Evolutionary conservation across 2,329 filamentous ascomycete species (phyloP), one percentile per base, ranked within the genome.

Genomic region (Phaeoacremonium minimum): DNA sequence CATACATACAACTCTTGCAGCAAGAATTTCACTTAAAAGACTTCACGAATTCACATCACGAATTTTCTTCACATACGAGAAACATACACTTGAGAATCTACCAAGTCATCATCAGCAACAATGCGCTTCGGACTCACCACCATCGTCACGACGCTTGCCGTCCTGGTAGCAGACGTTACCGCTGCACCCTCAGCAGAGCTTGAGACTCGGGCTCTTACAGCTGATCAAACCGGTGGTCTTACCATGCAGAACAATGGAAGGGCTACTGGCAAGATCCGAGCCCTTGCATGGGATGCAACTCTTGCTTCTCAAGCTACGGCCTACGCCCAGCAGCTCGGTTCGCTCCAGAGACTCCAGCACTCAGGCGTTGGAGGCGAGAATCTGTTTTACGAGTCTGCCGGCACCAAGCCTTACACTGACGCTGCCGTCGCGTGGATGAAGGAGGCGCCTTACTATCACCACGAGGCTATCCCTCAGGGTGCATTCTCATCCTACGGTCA

Each of bases 401-500:
- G 32, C 13, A 19, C 18, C 31, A 22, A 18, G 12, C 42, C 40
- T 15, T 42, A 36, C 18, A 22, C 28, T 20, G 38, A 42, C 14
- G 42, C 44, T 2, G 37, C 44, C 13, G 31, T 36, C 22, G 32
- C 39, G 12, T 48, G 46, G 46, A 33, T 46, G 1, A 41, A 35
- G 4, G 46, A 48, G 40, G 41, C 38, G 40, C 20, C 29, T 20
- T 31, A 33, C 9, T 48, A 48, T 33, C 37, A 40, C 28, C 40
- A 42, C 4, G 44, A 47, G 40, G 36, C 37, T 15, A 48, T 48
- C 19, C 31, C 35, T 13, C 17, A 40, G 22, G 40, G 44, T 5
- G 33, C 38, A 18, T 45, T 47, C n/a, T 35, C 36, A 18, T 26
- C 28, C 15, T 48, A 46, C 18, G 46, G 46, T 7, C 46, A 48